Base-by-base conservation (phyloP, 768 basidiomycete genomes). In the Collybia sp. region DNA sequence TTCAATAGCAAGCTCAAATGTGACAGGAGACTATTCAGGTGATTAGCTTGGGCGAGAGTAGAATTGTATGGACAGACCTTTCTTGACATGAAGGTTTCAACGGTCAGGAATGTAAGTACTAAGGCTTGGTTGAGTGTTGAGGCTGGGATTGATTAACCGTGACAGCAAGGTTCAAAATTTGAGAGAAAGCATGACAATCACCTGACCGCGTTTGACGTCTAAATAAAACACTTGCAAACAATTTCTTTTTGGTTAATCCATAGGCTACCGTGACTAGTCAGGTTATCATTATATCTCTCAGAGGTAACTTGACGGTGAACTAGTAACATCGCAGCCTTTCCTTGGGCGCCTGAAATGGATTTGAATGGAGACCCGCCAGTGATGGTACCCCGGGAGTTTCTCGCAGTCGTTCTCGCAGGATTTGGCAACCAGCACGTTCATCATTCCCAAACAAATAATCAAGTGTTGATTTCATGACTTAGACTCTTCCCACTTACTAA, bases 351-450 rank as follows among this genome's bases (percentile, higher is more conserved):
- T 25, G 25, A 3, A 56, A 85, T 88, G 86, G 81, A 88, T 56
- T 75, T 88, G 51, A 75, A 77, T 47, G 72, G 76, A 45, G 72
- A 77, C 52, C 69, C 73, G 50, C 61, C 70, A 18, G 77, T 76
- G 40, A 68, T 72, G 19, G 71, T 78, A 17, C 73, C 76, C 30
- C 77, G 76, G 25, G 94, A 96, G 62, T 96, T 96, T 61, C 79
- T 88, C 43, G 94, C 89, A 0, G 82, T 97, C 15, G 71, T 96
- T 19, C 74, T 96, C 11, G 88, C 91, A 20, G 94, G 94, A 30
- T 92, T 92, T 68, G 94, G 94, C n/a, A 84, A 88, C 57, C 85
- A 86, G 93, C 89, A 65, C 63, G 83, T 60, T 40, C n/a, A n/a
- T 25, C 25, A 8, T 25, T 10, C 49, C 37, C 19, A 8, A 39